phyloP scores from a whole-genome alignment of 345 rosid genomes.

The Brassica juncea region DNA sequence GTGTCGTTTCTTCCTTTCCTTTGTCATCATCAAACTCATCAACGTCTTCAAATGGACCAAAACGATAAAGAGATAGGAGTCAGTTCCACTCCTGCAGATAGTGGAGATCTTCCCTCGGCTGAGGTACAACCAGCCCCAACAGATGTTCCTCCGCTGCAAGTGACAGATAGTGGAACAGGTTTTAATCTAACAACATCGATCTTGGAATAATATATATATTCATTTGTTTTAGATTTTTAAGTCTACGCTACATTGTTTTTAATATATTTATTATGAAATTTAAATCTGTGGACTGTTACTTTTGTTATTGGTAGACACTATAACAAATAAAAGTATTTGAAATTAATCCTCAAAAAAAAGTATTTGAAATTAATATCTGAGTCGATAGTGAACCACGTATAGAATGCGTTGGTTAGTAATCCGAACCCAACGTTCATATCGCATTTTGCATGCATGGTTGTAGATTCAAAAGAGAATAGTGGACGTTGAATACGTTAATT shows the following conservation, averaged over 20 bases:
- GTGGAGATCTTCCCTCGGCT: background rate
- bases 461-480: background rate
- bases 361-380: background rate
- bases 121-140: background rate
- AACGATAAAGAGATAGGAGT: background rate
- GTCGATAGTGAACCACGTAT: background rate
- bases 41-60: background rate
- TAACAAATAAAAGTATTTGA: background rate
- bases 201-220: background rate
- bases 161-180: background rate
- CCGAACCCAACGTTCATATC: background rate
- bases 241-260: background rate
- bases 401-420: background rate
- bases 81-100: background rate
- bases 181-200: background rate
- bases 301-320: background rate
- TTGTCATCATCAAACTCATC: constrained; percentile 12
- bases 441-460: background rate
- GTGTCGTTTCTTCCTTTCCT: background rate
- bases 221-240: background rate
- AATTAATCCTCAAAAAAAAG: background rate
- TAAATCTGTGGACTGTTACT: background rate
- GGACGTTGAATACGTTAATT: background rate
- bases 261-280: background rate
- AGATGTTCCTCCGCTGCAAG: background rate